phyloP scores from a whole-genome alignment of 2,329 filamentous ascomycete species.

The Aspergillus spinulosporus region DNA sequence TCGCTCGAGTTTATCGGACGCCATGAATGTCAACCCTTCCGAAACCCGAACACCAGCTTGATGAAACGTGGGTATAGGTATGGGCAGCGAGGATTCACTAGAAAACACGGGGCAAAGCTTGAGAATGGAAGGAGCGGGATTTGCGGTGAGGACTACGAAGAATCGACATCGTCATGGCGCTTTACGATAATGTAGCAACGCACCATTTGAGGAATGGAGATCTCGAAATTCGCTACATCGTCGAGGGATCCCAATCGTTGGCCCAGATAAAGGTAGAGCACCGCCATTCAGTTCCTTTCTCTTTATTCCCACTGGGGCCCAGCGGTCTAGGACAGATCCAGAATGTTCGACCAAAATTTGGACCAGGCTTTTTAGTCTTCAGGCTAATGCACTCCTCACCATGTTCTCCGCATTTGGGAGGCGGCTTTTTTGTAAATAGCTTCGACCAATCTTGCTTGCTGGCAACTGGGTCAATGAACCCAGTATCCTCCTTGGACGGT shows the following conservation, averaged over 20 bases:
- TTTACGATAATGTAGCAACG: not conserved
- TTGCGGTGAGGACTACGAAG: not conserved
- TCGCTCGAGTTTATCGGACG: no score
- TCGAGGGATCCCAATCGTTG: conserved; percentile 58
- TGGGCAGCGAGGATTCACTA: not conserved
- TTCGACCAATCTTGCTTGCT: conserved; percentile 83
- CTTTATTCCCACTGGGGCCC: conserved; percentile 81
- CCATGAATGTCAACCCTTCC: no score
- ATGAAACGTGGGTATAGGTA: not conserved
- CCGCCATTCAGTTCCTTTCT: conserved; percentile 80
- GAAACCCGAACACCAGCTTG: no score
- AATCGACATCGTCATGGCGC: not conserved
- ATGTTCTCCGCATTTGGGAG: conserved; percentile 79
- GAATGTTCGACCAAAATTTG: conserved; percentile 70
- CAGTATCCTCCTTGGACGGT: conserved; percentile 41
- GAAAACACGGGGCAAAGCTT: not conserved
- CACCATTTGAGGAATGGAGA: no score
- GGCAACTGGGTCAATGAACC: conserved; percentile 66
- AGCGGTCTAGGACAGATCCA: conserved; percentile 75
- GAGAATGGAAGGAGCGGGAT: not conserved
- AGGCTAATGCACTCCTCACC: conserved; percentile 80
- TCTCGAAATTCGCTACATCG: conserved; percentile 3
- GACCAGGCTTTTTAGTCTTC: conserved; percentile 82
- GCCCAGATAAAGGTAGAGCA: conserved; percentile 80
- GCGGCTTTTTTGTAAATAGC: conserved; percentile 72